Percentiles rank a stretch among this genome's conserved stretches.
phyloP scores from a whole-genome alignment of 164 flowering plant species.

The Platanus orientalis region DNA sequence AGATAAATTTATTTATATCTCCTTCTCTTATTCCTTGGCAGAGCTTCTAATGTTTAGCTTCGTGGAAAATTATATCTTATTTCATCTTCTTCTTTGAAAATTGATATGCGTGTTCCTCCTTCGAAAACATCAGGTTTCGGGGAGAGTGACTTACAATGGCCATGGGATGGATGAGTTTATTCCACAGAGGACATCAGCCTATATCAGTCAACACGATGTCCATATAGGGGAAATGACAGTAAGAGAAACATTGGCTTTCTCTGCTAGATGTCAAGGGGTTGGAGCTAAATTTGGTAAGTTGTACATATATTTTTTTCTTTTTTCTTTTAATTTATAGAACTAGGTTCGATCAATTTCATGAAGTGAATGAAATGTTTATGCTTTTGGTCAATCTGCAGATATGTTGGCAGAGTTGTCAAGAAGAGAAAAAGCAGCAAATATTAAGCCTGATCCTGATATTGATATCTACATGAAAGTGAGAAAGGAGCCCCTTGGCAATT shows the following conservation, averaged over 20 bases:
- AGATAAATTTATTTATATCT: too few relatives aligned
- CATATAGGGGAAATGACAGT: conserved; percentile 64
- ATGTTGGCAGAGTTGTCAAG: conserved; percentile 47
- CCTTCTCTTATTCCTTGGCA: background rate
- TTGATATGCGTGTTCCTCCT: background rate
- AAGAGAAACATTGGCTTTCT: conserved; percentile 51
- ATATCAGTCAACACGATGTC: conserved; percentile 53
- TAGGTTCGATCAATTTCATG: too few relatives aligned
- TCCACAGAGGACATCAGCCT: conserved; percentile 58
- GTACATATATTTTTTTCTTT: background rate
- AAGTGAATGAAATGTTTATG: background rate
- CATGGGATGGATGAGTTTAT: conserved; percentile 54
- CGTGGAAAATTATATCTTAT: too few relatives aligned
- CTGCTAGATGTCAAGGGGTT: conserved; percentile 61
- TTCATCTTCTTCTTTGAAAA: background rate
- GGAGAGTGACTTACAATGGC: conserved; percentile 56
- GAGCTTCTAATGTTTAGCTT: background rate
- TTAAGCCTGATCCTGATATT: conserved; percentile 50
- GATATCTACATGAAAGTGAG: conserved; percentile 52
- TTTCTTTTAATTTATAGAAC: background rate
- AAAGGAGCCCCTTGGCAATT: background rate
- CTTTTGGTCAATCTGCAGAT: conserved; percentile 24
- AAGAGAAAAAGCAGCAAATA: conserved; percentile 46
- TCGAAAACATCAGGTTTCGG: conserved; percentile 24
- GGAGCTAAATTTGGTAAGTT: conserved; percentile 46